A percentile compares a stretch with the other conserved stretches of the same genome.
Conservation (phyloP, 2,329 filamentous ascomycete genomes). For the Fusarium sp. region DNA sequence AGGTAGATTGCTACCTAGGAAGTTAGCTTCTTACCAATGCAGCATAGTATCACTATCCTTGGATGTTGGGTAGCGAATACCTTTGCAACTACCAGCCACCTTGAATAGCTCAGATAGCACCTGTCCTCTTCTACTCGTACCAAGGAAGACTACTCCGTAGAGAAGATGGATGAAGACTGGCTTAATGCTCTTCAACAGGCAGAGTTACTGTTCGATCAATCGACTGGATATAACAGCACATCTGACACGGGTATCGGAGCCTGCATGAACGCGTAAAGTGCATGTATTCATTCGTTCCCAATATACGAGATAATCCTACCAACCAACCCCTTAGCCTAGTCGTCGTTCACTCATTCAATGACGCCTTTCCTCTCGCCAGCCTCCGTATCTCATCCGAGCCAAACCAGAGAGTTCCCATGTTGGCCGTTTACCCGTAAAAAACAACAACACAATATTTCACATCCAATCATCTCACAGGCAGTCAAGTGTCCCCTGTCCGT, state of each 20-base stretch:
- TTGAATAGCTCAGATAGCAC: background rate
- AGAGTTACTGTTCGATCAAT: background rate
- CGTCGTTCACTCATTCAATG: conserved; percentile 28
- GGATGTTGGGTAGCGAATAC: background rate
- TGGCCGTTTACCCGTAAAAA: background rate
- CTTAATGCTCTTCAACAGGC: background rate
- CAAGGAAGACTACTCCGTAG: background rate
- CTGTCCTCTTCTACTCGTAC: background rate
- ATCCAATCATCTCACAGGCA: conserved; percentile 18
- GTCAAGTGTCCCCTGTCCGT: conserved; percentile 1
- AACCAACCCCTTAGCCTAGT: background rate
- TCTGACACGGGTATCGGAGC: background rate
- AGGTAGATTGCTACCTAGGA: background rate
- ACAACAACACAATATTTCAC: background rate
- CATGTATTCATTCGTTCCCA: conserved; percentile 24
- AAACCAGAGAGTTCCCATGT: background rate
- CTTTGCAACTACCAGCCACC: background rate
- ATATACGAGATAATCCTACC: conserved; percentile 18
- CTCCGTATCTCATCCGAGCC: background rate
- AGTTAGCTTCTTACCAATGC: background rate
- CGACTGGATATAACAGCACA: background rate
- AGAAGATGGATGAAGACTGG: too few species aligned
- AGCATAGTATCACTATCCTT: background rate
- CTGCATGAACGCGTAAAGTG: background rate
- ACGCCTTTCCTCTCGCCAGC: conserved; percentile 4